A percentile compares a stretch with the other conserved stretches of the same genome.
These are phyloP conservation scores for Xerocomus spinulosus DNA, from an alignment of 768 basidiomycete genomes.

Conservation along the genomic window DNA sequence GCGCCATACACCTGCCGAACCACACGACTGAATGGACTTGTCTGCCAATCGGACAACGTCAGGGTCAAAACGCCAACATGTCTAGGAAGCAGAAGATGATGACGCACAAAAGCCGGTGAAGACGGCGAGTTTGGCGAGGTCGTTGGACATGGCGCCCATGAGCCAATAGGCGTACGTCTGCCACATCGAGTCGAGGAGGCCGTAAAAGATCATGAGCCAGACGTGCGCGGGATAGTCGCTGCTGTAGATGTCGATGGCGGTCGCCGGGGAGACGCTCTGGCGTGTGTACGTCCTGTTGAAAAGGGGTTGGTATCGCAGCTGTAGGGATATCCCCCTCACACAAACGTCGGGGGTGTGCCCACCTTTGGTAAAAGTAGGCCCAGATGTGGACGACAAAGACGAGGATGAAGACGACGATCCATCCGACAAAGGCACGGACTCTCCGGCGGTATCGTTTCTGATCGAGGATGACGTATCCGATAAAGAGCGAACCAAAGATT, in stretches of 20 bases:
- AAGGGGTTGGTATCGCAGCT: no score
- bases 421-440: slow-evolving; percentile 65
- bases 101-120: slow-evolving; percentile 76
- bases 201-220: slow-evolving; percentile 66
- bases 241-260: slow-evolving; percentile 58
- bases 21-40: slow-evolving; percentile 73
- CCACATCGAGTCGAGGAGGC: slow-evolving; percentile 82
- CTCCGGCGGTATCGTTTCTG: slow-evolving; percentile 52
- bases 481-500: slow-evolving; percentile 69
- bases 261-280: slow-evolving; percentile 34
- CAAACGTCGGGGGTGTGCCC: slow-evolving; percentile 10
- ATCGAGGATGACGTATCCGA: slow-evolving; percentile 65
- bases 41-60: no score
- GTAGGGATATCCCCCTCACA: no score
- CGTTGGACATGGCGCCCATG: slow-evolving; percentile 85
- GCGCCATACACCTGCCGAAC: slow-evolving; percentile 68
- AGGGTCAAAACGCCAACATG: no score
- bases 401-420: slow-evolving; percentile 59
- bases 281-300: slow-evolving; percentile 60
- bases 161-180: slow-evolving; percentile 81
- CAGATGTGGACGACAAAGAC: slow-evolving; percentile 70
- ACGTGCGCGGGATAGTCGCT: slow-evolving; percentile 51
- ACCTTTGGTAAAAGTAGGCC: slow-evolving; percentile 78
- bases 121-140: slow-evolving; percentile 73
- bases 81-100: background rate